Conservation (phyloP, 495 filamentous ascomycete genomes). For the Podospora australis region DNA sequence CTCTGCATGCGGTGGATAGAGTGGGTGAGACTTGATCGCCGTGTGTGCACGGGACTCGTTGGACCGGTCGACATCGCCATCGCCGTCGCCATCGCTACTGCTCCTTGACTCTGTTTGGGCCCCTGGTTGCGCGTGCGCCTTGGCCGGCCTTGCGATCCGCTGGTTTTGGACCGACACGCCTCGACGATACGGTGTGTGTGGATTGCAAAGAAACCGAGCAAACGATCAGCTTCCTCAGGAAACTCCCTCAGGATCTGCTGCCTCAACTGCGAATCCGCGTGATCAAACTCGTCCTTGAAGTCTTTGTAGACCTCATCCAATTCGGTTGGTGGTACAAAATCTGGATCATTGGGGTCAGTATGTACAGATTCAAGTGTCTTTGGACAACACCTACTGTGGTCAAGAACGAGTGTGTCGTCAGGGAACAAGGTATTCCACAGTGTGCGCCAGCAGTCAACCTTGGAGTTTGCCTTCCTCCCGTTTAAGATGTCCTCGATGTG, state of each 20-base stretch:
- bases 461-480: slow-evolving; percentile 19
- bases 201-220: slow-evolving; percentile 1
- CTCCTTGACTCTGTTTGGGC: background rate
- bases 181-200: slow-evolving; percentile 7
- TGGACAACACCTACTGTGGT: slow-evolving; percentile 9
- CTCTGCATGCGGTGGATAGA: background rate
- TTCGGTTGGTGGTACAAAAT: slow-evolving; percentile 26
- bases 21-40: background rate
- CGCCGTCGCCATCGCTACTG: too few species aligned
- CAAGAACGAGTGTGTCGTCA: slow-evolving; percentile 6
- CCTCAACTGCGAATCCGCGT: background rate
- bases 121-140: background rate
- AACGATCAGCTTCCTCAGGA: background rate
- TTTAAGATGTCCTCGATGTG: slow-evolving; percentile 19
- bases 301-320: slow-evolving; percentile 24
- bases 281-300: slow-evolving; percentile 1
- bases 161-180: background rate
- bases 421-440: slow-evolving; percentile 25
- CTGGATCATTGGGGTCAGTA: slow-evolving; percentile 5
- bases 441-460: slow-evolving; percentile 22
- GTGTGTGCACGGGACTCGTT: background rate
- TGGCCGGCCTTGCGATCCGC: background rate
- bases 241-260: background rate
- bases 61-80: too few species aligned
- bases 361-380: background rate